Conservation (phyloP, 2,329 filamentous ascomycete species). For the Sphaerulina vaccinii region DNA sequence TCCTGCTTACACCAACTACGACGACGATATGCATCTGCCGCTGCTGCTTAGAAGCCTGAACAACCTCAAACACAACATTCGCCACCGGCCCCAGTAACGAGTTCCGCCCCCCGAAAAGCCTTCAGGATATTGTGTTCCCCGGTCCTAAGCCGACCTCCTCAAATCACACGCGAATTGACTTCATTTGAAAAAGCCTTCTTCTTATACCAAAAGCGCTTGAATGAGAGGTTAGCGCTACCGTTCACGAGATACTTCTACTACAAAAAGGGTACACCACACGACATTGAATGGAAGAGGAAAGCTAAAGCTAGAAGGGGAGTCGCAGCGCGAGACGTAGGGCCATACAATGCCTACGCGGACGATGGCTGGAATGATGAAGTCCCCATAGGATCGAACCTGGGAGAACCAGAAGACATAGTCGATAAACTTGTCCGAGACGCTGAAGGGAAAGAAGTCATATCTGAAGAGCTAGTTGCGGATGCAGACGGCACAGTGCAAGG, state of each 20-base stretch:
- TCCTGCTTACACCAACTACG: slow-evolving; percentile 45
- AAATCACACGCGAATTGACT: slow-evolving; percentile 79
- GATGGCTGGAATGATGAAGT: slow-evolving; percentile 91
- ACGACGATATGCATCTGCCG: slow-evolving; percentile 38
- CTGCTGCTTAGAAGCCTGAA: slow-evolving; percentile 36
- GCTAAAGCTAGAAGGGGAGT: slow-evolving; percentile 66
- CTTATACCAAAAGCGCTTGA: slow-evolving; percentile 95
- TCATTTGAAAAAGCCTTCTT: slow-evolving; percentile 90
- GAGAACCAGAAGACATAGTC: slow-evolving; percentile 62
- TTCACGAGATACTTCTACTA: slow-evolving; percentile 94
- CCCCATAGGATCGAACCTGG: slow-evolving; percentile 68
- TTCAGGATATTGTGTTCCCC: slow-evolving; percentile 61
- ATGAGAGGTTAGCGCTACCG: slow-evolving; percentile 83
- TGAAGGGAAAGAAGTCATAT: slow-evolving; percentile 54
- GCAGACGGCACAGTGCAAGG: slow-evolving; percentile 33
- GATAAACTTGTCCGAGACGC: slow-evolving; percentile 74
- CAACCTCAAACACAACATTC: slow-evolving; percentile 32
- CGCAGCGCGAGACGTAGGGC: slow-evolving; percentile 78
- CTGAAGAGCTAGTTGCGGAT: slow-evolving; percentile 38
- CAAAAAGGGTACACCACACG: slow-evolving; percentile 80
- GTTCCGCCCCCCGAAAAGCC: slow-evolving; percentile 47
- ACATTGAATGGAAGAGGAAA: slow-evolving; percentile 88
- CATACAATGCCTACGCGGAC: slow-evolving; percentile 72
- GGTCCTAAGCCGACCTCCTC: slow-evolving; percentile 81
- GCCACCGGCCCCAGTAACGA: slow-evolving; percentile 40